Conservation (phyloP, 164 flowering plant genomes). For the Taxillus chinensis region DNA sequence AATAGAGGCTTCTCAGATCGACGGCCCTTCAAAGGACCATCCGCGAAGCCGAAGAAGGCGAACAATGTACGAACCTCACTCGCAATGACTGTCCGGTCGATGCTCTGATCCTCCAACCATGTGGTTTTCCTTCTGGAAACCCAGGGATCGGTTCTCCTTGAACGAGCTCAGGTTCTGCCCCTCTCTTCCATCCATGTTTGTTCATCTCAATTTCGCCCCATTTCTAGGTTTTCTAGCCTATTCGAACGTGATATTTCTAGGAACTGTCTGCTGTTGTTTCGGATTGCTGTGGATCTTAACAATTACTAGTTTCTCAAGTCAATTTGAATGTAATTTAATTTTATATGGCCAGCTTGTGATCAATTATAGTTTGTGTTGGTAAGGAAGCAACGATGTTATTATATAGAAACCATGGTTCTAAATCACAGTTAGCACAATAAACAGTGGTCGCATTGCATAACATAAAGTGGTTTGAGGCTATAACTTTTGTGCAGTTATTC, state of each 20-base stretch:
- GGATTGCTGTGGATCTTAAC: not conserved
- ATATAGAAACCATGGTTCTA: too few relatives aligned
- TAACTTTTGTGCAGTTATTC: too few relatives aligned
- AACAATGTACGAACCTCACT: not conserved
- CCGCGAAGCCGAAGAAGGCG: not conserved
- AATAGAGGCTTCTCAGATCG: not conserved
- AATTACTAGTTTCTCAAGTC: not conserved
- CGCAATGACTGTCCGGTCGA: constrained; percentile 5
- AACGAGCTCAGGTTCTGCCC: constrained; percentile 64
- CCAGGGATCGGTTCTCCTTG: constrained; percentile 78
- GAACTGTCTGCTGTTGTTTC: not conserved
- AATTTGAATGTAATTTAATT: too few relatives aligned
- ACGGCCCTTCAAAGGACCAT: not conserved
- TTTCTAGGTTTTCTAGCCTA: not conserved
- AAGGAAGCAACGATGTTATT: too few relatives aligned
- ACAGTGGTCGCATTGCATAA: too few relatives aligned
- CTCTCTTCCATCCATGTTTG: not conserved
- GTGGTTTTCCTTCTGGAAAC: constrained; percentile 91
- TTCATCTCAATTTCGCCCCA: not conserved
- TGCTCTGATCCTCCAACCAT: constrained; percentile 31
- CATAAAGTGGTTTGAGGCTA: too few relatives aligned
- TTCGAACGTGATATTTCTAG: not conserved
- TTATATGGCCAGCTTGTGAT: too few relatives aligned
- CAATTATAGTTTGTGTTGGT: too few relatives aligned
- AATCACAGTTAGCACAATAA: too few relatives aligned